phyloP scores from a whole-genome alignment of 768 basidiomycete species.

The Rhodotorula graminis region DNA sequence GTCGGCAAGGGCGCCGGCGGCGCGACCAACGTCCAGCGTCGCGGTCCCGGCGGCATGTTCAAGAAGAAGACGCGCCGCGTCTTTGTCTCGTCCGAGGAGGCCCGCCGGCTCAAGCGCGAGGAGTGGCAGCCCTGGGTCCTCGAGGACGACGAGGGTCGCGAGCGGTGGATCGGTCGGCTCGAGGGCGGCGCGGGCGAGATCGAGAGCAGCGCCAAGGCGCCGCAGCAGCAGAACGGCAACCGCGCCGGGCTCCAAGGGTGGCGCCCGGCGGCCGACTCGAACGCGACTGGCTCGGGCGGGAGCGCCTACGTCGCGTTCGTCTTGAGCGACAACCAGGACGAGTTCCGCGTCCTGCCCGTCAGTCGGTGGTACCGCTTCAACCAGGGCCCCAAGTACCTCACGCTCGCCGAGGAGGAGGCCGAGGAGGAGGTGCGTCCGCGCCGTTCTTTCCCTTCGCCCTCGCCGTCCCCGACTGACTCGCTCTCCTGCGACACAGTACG shows the following conservation, averaged over 20 bases:
- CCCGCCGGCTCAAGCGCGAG: slow-evolving; percentile 71
- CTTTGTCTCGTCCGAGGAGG: slow-evolving; percentile 71
- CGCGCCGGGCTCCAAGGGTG: slow-evolving; percentile 65
- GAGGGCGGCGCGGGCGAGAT: slow-evolving; percentile 57
- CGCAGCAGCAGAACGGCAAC: slow-evolving; percentile 46
- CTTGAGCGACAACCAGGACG: slow-evolving; percentile 52
- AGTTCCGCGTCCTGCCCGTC: slow-evolving; percentile 81
- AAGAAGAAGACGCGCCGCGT: slow-evolving; percentile 81
- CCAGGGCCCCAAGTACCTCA: slow-evolving; percentile 69
- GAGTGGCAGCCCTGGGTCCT: slow-evolving; percentile 89
- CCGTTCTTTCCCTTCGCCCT: slow-evolving; percentile 19
- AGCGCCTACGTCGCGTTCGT: slow-evolving; percentile 39
- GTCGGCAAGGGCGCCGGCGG: slow-evolving; percentile 33
- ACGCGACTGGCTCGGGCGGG: slow-evolving; percentile 31
- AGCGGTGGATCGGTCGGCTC: slow-evolving; percentile 75
- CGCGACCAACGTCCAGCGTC: neutral
- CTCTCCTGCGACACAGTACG: slow-evolving; percentile 50
- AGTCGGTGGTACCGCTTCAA: slow-evolving; percentile 91
- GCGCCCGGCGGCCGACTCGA: slow-evolving; percentile 48
- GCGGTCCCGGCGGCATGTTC: slow-evolving; percentile 47
- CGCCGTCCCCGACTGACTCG: slow-evolving; percentile 23
- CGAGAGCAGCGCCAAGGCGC: neutral
- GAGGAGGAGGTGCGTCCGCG: slow-evolving; percentile 59
- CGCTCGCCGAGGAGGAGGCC: slow-evolving; percentile 61
- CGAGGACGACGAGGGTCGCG: slow-evolving; percentile 64